Percentiles rank a stretch among this genome's conserved stretches.
Conservation (phyloP, 192 early-diverging fungal species). For the Coemansia sp. region DNA sequence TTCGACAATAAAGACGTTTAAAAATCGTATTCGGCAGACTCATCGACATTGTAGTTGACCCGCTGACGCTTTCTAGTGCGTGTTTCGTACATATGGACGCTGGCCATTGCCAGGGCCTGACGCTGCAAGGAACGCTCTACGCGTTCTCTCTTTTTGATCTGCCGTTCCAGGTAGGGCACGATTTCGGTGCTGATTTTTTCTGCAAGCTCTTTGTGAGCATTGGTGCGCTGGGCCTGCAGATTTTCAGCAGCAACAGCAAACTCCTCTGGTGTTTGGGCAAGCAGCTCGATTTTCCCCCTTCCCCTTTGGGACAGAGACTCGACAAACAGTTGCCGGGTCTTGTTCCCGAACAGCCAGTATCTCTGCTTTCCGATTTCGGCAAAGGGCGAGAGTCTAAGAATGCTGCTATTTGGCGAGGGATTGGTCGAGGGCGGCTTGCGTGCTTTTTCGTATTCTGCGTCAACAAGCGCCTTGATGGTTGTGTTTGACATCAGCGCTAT, state of each 20-base stretch:
- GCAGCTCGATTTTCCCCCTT: constrained; percentile 36
- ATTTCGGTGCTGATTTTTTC: constrained; percentile 20
- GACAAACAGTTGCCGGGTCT: constrained; percentile 44
- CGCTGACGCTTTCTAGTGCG: constrained; percentile 53
- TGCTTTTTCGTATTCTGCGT: constrained; percentile 22
- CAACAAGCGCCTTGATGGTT: constrained; percentile 36
- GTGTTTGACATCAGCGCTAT: constrained; percentile 35
- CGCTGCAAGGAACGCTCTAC: constrained; percentile 39
- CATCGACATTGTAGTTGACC: constrained; percentile 46
- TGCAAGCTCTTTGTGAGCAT: constrained; percentile 39
- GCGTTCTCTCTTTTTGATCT: constrained; percentile 28
- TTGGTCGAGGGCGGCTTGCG: constrained; percentile 23
- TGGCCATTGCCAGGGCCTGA: constrained; percentile 36
- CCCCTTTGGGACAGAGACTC: constrained; percentile 37
- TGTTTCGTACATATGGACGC: constrained; percentile 51
- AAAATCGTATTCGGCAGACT: constrained; percentile 14
- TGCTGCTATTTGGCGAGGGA: constrained; percentile 1
- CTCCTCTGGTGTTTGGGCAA: constrained; percentile 43
- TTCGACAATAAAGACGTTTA: background rate
- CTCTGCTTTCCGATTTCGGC: constrained; percentile 50
- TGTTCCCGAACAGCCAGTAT: constrained; percentile 52
- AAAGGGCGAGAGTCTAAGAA: constrained; percentile 36
- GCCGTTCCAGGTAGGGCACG: constrained; percentile 35
- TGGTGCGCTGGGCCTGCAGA: constrained; percentile 21
- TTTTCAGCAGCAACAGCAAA: constrained; percentile 24